Base-by-base conservation (phyloP, 768 basidiomycete species). In the Pulveroboletus sp. region DNA sequence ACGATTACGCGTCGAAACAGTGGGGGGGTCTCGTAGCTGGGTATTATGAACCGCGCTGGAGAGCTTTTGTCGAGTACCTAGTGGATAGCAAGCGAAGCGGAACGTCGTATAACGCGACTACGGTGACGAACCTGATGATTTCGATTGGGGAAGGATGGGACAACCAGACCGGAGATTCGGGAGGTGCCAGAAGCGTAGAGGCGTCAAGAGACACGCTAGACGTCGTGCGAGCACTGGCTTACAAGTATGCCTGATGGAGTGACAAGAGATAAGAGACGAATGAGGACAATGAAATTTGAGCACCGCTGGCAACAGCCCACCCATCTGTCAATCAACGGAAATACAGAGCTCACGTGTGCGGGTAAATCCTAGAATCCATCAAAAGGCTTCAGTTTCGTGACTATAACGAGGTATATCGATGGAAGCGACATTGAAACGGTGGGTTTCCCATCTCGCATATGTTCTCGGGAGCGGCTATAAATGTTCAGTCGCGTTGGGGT, bases 1-100 rank as follows among this genome's bases (percentile, higher is more conserved):
- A 69, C 47, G 73, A 73, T 51, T 74, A 74, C 42, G 73, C 72
- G 18, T 72, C 72, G n/a, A 74, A 74, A 47, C 69, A 69, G 52
- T 73, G 72, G 72, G 68, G 64, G 0, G 72, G 73, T 4, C 65
- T 74, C 42, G 66, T 74, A 31, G 57, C 64, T 11, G 59, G 56
- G 5, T 74, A 74, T 57, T 74, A 74, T 55, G 49, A 35, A 0
- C 32, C 45, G 35, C 63, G 73, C 2, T 74, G 73, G 73, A 49
- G 51, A 48, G 59, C 64, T 30, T 74, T 74, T 42, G 59, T 69
- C 12, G 47, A 31, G 14, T 71, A 71, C 43, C 54, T 74, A n/a
- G 64, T 32, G 35, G 55, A 45, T 8, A 56, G 54, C 24, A 71
- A 71, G 57, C 41, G 41, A 18, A 57, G 50, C 17, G 66, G 64